Conservation (phyloP, 148 eudicot genomes). For the Rhododendron molle region DNA sequence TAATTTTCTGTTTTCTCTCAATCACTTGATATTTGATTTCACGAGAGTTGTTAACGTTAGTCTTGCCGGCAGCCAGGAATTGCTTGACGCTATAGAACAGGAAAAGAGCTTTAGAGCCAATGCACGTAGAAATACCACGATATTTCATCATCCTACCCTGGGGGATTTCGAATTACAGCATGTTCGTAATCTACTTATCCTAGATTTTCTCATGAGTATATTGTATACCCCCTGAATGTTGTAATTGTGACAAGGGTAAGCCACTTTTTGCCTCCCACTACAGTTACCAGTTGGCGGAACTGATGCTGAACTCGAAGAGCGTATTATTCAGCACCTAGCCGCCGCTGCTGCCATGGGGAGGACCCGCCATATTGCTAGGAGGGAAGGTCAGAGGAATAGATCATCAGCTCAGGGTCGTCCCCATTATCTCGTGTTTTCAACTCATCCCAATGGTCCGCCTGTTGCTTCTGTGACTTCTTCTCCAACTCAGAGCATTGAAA, state of each 20-base stretch:
- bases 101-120: constrained; percentile 62
- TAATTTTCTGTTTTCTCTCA: neutral
- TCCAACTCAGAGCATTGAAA: constrained; percentile 36
- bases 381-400: constrained; percentile 82
- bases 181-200: constrained; percentile 32
- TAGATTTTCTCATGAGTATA: neutral
- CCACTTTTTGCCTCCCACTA: constrained; percentile 2
- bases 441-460: constrained; percentile 46
- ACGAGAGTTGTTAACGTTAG: neutral
- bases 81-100: constrained; percentile 79
- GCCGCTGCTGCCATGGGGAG: constrained; percentile 99
- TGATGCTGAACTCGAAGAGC: constrained; percentile 95
- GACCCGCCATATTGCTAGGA: constrained; percentile 71
- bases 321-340: constrained; percentile 92
- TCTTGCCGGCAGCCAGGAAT: constrained; percentile 66
- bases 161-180: constrained; percentile 90
- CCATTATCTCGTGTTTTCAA: constrained; percentile 68
- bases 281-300: constrained; percentile 78
- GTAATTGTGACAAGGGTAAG: neutral
- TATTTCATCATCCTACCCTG: constrained; percentile 86
- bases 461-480: constrained; percentile 38
- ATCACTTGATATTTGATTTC: constrained; percentile 2
- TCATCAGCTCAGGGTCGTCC: constrained; percentile 85
- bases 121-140: constrained; percentile 68
- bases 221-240: neutral